phyloP scores from a whole-genome alignment of 2,329 filamentous ascomycete genomes.

The Biscogniauxia marginata region DNA sequence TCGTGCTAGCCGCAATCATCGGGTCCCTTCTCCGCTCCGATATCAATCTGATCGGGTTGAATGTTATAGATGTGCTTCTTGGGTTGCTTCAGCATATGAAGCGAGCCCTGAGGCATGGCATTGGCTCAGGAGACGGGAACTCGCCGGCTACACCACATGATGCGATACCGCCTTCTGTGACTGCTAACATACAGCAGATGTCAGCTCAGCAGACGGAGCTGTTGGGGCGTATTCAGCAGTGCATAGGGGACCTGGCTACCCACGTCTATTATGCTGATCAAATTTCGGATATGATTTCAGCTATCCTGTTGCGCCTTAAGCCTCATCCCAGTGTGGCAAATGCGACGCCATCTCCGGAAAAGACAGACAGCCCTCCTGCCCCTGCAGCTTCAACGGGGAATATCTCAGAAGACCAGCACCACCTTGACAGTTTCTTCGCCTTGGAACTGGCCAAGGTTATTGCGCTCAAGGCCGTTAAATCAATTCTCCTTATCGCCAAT shows the following conservation, averaged over 20 bases:
- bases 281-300: conserved; percentile 87
- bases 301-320: conserved; percentile 76
- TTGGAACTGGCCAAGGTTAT: conserved; percentile 55
- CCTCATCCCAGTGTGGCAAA: conserved; percentile 50
- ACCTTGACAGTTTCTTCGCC: conserved; percentile 52
- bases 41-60: conserved; percentile 91
- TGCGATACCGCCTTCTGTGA: conserved; percentile 28
- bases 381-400: conserved; percentile 38
- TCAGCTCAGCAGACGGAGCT: conserved; percentile 61
- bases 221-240: conserved; percentile 70
- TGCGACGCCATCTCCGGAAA: conserved; percentile 45
- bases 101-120: conserved; percentile 66
- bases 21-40: conserved; percentile 81
- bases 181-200: conserved; percentile 38
- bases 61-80: conserved; percentile 90
- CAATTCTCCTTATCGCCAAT: conserved; percentile 80
- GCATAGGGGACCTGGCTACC: conserved; percentile 86
- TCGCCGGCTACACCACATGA: conserved; percentile 23
- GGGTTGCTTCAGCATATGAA: conserved; percentile 83
- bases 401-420: conserved; percentile 42
- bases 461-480: conserved; percentile 77
- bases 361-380: conserved; percentile 40
- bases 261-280: conserved; percentile 98
- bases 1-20: conserved; percentile 74
- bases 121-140: conserved; percentile 30